Evolutionary conservation across 2,329 filamentous ascomycete species (phyloP), one percentile per base, ranked within the genome.

Genomic region (Elsinoe fawcettii): DNA sequence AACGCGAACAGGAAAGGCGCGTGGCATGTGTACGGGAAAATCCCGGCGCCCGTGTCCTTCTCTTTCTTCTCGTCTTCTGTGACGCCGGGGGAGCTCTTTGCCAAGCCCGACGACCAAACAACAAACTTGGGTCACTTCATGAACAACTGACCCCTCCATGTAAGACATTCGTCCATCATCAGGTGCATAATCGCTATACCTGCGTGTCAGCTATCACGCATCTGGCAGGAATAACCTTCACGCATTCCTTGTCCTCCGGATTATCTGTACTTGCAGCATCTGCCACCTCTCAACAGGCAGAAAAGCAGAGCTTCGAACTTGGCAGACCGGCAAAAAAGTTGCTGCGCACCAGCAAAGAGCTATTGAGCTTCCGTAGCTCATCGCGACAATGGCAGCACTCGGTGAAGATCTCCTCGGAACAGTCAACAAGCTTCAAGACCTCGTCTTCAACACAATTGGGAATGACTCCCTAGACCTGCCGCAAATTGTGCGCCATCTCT

Each of bases 371-470:
- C 27, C 4, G 25, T n/a, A 47, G 20, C 30, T 22, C 23, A 27
- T 32, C 34, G 20, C 30, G 27, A 66, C 51, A 47, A 99, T 97
- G 93, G 88, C 93, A 71, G 85, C 92, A 69, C 85, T 99, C 67
- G 92, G 93, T 70, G 93, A 99, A 75, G 91, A 99, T 75, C 79
- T 99, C 74, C 83, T 99, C 71, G 84, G 83, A 66, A 95, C 90
- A 63, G 93, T 99, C 77, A 99, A 99, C 80, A 95, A 95, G 80
- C 81, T 99, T 69, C 93, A 99, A 75, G 93, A 97, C 74, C 77
- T 99, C 69, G 93, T 99, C 69, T 99, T 99, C 80, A 99, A 99
- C 77, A 99, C 93, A 65, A 99, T 99, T 73, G 93, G 93, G 74
- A 97, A 91, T 78, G 93, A 99, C 74, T 97, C 92, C 55, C 82